A percentile compares a stretch with the other conserved stretches of the same genome.
Evolutionary conservation across 352 stramenopile genomes (phyloP).

Genomic region (Pythium dissimile): DNA sequence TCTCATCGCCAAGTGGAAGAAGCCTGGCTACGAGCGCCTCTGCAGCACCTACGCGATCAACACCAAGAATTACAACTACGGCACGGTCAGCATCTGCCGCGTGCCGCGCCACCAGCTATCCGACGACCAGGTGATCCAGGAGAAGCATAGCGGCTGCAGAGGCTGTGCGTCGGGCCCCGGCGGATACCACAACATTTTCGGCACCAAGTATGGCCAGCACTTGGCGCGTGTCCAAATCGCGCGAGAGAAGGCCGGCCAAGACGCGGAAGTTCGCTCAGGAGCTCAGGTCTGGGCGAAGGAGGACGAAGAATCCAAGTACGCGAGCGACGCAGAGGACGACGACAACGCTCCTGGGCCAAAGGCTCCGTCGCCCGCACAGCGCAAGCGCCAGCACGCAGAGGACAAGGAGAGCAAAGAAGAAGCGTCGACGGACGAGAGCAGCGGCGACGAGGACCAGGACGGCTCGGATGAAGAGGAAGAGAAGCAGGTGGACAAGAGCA

Average conservation of each 20-base stretch:
- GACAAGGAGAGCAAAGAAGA: slow-evolving; percentile 1
- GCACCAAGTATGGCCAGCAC: slow-evolving; percentile 99
- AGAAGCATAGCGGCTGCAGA: slow-evolving; percentile 95
- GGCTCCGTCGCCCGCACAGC: slow-evolving; percentile 13
- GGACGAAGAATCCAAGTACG: slow-evolving; percentile 62
- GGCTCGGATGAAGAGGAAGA: slow-evolving; percentile 14
- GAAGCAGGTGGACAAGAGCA: slow-evolving; percentile 19
- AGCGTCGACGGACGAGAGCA: slow-evolving; percentile 19
- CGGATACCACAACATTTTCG: slow-evolving; percentile 97
- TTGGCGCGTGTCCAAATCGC: slow-evolving; percentile 95
- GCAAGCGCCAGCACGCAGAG: slow-evolving; percentile 22
- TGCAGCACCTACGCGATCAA: slow-evolving; percentile 99
- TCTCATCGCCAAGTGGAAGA: slow-evolving; percentile 99
- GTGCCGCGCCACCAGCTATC: slow-evolving; percentile 94
- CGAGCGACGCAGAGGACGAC: slow-evolving; percentile 40
- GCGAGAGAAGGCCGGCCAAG: slow-evolving; percentile 69
- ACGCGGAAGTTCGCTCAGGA: neutral
- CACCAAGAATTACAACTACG: slow-evolving; percentile 99
- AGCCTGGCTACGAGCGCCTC: slow-evolving; percentile 97
- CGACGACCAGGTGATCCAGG: slow-evolving; percentile 85
- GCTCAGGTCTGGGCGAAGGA: slow-evolving; percentile 53
- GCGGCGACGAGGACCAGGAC: slow-evolving; percentile 3
- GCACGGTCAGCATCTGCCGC: slow-evolving; percentile 96
- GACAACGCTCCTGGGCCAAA: slow-evolving; percentile 33
- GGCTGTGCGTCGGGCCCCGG: slow-evolving; percentile 94